Base-by-base conservation (phyloP, 805 yeast species). In the Candida coquimbonensis region DNA sequence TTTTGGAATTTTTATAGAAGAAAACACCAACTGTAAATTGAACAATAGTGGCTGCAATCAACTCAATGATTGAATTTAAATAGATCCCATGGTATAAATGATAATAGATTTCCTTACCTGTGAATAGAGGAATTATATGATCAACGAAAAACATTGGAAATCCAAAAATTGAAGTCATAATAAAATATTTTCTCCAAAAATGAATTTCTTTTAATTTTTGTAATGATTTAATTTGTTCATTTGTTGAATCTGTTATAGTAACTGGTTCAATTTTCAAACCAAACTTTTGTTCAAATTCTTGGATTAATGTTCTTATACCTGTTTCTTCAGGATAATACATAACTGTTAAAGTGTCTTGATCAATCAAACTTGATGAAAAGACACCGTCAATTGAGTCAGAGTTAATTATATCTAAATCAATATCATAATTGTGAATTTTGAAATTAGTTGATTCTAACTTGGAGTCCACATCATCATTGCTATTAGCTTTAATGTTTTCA, bases 151-250 rank as follows among this genome's bases (percentile, higher is more conserved):
- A 63, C 7, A 87, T 75, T 0, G 96, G 89, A 0, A 79, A 26
- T 0, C 95, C 90, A 46, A 80, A 66, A 0, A 70, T 21, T 3
- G 80, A 56, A 7, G 89, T 62, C 42, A 65, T 70, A 44, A 76
- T 49, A 48, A 85, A 77, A 48, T 72, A 80, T 9, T 61, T 51
- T 48, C 72, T 74, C 95, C 96, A 93, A 56, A 74, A 78, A 42
- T 69, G 65, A 39, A 87, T 81, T 51, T 91, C 97, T 53, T 81
- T 78, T 9, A 75, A 70, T 53, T 86, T 80, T 1, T 87, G 72
- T 27, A 93, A 68, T 2, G 85, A 62, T 36, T 76, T 79, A 36
- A 91, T 59, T 62, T 93, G 98, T 5, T 84, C 70, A 4, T 47
- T 47, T 7, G 78, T 63, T 51, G 77, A 78, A 59, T 83, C 87